Evolutionary conservation across 176 grass and related monocot species (phyloP).

Genomic region (Musa beccarii): DNA sequence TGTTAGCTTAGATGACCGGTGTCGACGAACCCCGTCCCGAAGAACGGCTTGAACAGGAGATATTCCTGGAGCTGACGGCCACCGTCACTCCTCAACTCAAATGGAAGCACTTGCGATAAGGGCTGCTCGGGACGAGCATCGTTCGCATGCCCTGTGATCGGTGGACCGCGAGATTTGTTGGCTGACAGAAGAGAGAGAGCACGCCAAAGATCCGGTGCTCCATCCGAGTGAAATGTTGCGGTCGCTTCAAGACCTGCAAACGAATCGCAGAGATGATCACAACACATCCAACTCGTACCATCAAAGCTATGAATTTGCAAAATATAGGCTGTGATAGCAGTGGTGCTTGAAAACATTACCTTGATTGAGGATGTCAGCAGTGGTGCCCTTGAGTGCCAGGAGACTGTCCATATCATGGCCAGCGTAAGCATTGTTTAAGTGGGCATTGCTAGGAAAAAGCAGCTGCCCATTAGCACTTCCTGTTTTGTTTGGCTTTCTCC

Average conservation of each 20-base stretch:
- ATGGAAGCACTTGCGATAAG: neutral
- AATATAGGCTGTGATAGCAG: neutral
- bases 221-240: slow-evolving; percentile 63
- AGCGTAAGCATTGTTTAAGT: slow-evolving; percentile 28
- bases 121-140: slow-evolving; percentile 14
- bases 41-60: neutral
- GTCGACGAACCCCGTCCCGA: neutral
- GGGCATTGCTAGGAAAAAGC: slow-evolving; percentile 22
- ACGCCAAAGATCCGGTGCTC: slow-evolving; percentile 76
- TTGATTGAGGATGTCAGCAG: slow-evolving; percentile 34
- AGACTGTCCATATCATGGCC: slow-evolving; percentile 42
- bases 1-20: neutral
- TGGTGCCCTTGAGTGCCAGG: slow-evolving; percentile 42
- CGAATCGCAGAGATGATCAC: neutral
- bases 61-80: slow-evolving; percentile 23
- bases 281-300: neutral
- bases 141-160: slow-evolving; percentile 5
- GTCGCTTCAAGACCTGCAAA: slow-evolving; percentile 39
- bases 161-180: slow-evolving; percentile 10
- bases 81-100: neutral
- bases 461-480: neutral
- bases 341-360: slow-evolving; percentile 17
- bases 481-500: neutral
- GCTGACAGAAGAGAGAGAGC: slow-evolving; percentile 99
- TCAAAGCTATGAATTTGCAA: neutral